A percentile compares a stretch with the other conserved stretches of the same genome.
phyloP scores from a whole-genome alignment of 1,284 basidiomycete genomes.

The Cryptococcus sp. region DNA sequence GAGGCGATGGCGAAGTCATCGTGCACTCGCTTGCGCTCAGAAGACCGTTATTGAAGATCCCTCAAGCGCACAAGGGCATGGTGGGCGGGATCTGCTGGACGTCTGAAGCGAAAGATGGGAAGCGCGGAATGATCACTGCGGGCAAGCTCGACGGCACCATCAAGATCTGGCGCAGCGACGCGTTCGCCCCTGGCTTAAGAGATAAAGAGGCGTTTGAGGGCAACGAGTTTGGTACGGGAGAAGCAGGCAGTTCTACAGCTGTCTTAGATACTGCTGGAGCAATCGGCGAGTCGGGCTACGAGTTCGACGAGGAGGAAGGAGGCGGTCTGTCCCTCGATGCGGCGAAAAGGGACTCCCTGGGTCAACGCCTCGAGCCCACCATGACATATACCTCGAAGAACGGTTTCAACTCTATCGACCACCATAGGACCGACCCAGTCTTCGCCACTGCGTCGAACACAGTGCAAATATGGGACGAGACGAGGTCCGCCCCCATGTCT shows the following conservation, averaged over 20 bases:
- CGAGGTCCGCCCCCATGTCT: conserved; percentile 74
- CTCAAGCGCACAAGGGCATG: conserved; percentile 87
- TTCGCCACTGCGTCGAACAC: conserved; percentile 93
- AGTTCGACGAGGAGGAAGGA: conserved; percentile 47
- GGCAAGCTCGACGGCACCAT: conserved; percentile 82
- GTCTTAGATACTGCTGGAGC: conserved; percentile 46
- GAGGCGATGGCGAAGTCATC: conserved; percentile 93
- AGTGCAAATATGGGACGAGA: conserved; percentile 98
- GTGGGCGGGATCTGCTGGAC: conserved; percentile 67
- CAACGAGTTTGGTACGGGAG: conserved; percentile 43
- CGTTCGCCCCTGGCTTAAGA: conserved; percentile 46
- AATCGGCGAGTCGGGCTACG: conserved; percentile 41
- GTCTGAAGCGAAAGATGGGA: conserved; percentile 54
- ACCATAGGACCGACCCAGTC: conserved; percentile 79
- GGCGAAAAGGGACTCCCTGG: conserved; percentile 38
- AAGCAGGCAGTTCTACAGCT: conserved; percentile 28
- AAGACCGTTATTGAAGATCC: conserved; percentile 67
- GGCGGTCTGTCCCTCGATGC: conserved; percentile 49
- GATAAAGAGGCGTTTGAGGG: conserved; percentile 48
- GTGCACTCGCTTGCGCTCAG: conserved; percentile 80
- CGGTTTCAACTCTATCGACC: conserved; percentile 91
- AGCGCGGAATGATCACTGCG: conserved; percentile 77
- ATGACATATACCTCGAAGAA: conserved; percentile 77
- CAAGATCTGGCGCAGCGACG: conserved; percentile 77
- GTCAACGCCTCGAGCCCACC: conserved; percentile 59